A percentile compares a stretch with the other conserved stretches of the same genome.
Evolutionary conservation across 192 early-diverging fungal genomes (phyloP).

Genomic region (Backusella tuberculispora): DNA sequence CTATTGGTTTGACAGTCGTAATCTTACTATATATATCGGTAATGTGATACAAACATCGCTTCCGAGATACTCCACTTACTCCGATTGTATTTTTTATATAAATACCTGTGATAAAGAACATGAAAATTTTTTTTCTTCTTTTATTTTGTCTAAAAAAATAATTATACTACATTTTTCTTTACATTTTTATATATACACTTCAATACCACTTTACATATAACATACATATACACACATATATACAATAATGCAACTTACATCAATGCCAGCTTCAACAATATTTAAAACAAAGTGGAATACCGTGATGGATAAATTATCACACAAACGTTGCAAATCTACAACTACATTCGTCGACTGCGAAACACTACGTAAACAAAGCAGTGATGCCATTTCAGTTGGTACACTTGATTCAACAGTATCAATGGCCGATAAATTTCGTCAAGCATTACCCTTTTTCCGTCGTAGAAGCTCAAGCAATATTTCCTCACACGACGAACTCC

Average conservation of each 20-base stretch:
- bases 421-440: slow-evolving; percentile 23
- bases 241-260: slow-evolving; percentile 6
- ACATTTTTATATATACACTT: neutral
- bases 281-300: slow-evolving; percentile 24
- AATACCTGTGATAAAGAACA: neutral
- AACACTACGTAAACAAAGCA: neutral
- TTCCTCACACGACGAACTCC: neutral
- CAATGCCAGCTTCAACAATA: slow-evolving; percentile 17
- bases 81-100: slow-evolving; percentile 6
- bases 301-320: slow-evolving; percentile 10
- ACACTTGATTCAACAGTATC: slow-evolving; percentile 7
- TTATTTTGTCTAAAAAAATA: neutral
- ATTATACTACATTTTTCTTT: neutral
- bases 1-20: slow-evolving; percentile 20
- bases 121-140: neutral
- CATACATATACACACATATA: neutral
- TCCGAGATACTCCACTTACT: slow-evolving; percentile 17
- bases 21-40: neutral
- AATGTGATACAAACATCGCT: slow-evolving; percentile 1
- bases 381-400: slow-evolving; percentile 23
- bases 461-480: slow-evolving; percentile 12
- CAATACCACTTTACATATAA: neutral
- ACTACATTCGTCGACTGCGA: neutral
- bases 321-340: neutral
- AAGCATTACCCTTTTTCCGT: slow-evolving; percentile 21